These are phyloP conservation scores for Canariomyces notabilis DNA, from an alignment of 2,329 filamentous ascomycete genomes.

Conservation along the genomic window DNA sequence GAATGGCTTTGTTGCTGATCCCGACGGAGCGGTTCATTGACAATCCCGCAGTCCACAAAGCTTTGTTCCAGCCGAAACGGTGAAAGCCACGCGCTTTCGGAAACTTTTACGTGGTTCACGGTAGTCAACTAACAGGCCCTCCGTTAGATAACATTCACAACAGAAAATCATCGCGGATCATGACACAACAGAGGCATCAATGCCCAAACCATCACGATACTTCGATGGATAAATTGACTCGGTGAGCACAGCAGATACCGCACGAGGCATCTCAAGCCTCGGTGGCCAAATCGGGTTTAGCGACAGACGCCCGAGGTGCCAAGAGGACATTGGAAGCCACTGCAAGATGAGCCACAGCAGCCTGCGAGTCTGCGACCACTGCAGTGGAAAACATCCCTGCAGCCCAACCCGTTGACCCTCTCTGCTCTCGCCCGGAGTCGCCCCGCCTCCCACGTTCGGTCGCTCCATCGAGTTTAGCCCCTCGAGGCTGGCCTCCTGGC, in stretches of 20 bases:
- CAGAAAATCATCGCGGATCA: too few relatives aligned
- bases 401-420: neutral
- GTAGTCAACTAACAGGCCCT: too few relatives aligned
- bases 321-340: neutral
- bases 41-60: neutral
- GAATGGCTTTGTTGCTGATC: neutral
- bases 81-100: too few relatives aligned
- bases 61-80: too few relatives aligned
- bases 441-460: slow-evolving; percentile 19
- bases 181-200: neutral
- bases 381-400: slow-evolving; percentile 6
- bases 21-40: neutral
- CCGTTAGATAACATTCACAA: too few relatives aligned
- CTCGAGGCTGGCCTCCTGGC: slow-evolving; percentile 16
- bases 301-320: neutral
- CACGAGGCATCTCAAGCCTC: neutral
- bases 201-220: neutral
- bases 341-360: too few relatives aligned
- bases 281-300: slow-evolving; percentile 13
- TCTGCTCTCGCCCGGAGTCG: neutral
- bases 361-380: too few relatives aligned
- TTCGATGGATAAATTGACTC: neutral
- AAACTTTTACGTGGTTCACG: too few relatives aligned
- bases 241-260: neutral
- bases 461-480: slow-evolving; percentile 24